Evolutionary conservation across 1,284 basidiomycete genomes (phyloP), one percentile per base, ranked within the genome.

Genomic region (Apiotrichum brassicae): DNA sequence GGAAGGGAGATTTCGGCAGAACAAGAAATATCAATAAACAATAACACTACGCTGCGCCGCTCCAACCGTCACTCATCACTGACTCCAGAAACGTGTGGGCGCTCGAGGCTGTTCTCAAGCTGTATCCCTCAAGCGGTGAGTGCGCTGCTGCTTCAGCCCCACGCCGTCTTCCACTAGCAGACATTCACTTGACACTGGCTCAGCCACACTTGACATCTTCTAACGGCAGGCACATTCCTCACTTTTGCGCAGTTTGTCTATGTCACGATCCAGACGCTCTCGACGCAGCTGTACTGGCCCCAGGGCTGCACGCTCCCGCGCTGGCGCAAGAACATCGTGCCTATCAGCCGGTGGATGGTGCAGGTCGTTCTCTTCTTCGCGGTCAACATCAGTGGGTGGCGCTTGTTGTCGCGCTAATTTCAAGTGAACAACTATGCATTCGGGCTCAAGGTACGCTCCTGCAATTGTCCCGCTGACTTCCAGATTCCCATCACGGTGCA

Each of bases 401-500:
- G 6, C 16, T 2, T 7, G 6, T 12, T n/a, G 3, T 12, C 30
- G 3, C 13, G 11, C 16, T 6, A 48, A 34, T 62, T 24, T 18
- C 4, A 34, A 72, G 70, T 97, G 61, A 97, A 97, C 74, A 97
- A 95, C 72, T 82, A 81, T 22, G 92, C 90, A 1, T 95, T 97
- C 66, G 86, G 82, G 4, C 91, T 72, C 20, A 71, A 73, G 53
- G 71, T 70, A 24, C 34, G 57, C 43, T n/a, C 2, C n/a, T n/a
- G n/a, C n/a, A n/a, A n/a, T n/a, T n/a, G n/a, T n/a, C n/a, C n/a
- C n/a, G n/a, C n/a, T n/a, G n/a, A n/a, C n/a, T n/a, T 82, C 62
- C 72, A 80, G 51, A 86, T 95, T 50, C 91, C 92, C 14, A 88
- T 95, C 81, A 76, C 87, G 0, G 85, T 97, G 1, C 92, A 97